Conservation (phyloP, 371 early-diverging fungal genomes). For the Rhizopus arrhizus region DNA sequence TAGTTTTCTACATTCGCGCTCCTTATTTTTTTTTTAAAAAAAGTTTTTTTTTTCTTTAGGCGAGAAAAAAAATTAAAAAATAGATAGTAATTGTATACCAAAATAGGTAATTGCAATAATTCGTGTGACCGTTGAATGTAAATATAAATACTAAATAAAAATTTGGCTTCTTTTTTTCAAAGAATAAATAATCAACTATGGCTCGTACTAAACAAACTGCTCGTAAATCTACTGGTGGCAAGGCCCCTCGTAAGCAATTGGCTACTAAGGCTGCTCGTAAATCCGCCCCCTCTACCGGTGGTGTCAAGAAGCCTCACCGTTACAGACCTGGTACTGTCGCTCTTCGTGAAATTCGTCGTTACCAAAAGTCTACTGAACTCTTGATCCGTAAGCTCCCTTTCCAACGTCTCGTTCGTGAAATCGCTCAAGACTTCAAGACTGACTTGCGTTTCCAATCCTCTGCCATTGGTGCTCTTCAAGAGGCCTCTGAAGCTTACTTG, state of each 20-base stretch:
- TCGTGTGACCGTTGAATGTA: conserved; percentile 10
- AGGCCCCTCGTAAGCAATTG: conserved; percentile 97
- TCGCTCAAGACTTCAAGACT: conserved; percentile 96
- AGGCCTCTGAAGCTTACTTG: conserved; percentile 98
- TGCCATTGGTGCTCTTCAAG: conserved; percentile 98
- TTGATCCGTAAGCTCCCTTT: conserved; percentile 98
- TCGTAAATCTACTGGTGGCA: conserved; percentile 99
- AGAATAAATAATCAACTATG: conserved; percentile 55
- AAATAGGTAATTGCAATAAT: conserved; percentile 6
- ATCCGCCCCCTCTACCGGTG: conserved; percentile 57
- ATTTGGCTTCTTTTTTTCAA: conserved; percentile 3
- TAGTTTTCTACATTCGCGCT: too few species aligned
- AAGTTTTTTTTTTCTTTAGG: conserved; percentile 9
- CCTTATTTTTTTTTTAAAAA: too few species aligned
- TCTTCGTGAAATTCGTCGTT: conserved; percentile 96
- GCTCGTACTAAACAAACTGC: conserved; percentile 99
- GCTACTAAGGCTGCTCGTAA: conserved; percentile 91
- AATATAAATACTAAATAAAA: conserved; percentile 6
- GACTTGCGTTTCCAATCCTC: conserved; percentile 98
- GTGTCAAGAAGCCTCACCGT: conserved; percentile 85
- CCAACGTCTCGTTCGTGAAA: conserved; percentile 96
- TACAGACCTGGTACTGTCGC: conserved; percentile 92
- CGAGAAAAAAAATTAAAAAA: conserved; percentile 13
- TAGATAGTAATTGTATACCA: conserved; percentile 7
- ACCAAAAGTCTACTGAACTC: conserved; percentile 97